Evolutionary conservation across 352 stramenopile species (phyloP).

Genomic region (Phytophthora cactorum): DNA sequence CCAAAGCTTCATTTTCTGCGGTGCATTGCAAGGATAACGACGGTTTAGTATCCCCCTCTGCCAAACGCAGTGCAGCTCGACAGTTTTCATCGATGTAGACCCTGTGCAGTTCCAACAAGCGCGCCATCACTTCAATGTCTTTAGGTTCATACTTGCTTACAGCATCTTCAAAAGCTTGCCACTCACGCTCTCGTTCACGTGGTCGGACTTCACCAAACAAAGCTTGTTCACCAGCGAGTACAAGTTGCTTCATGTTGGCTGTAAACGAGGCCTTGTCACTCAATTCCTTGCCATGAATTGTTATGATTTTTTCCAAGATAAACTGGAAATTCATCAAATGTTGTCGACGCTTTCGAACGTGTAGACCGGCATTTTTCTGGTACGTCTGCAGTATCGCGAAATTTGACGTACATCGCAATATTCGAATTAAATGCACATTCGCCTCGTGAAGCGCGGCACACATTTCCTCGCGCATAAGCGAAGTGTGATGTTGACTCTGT

Average conservation of each 20-base stretch:
- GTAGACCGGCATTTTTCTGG: conserved; percentile 16
- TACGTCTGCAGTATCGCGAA: conserved; percentile 36
- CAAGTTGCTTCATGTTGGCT: conserved; percentile 12
- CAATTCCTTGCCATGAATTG: neutral
- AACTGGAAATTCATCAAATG: conserved; percentile 15
- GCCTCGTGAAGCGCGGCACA: conserved; percentile 11
- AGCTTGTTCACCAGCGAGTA: conserved; percentile 8
- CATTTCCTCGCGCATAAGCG: conserved; percentile 24
- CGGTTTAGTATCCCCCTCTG: neutral
- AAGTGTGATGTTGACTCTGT: conserved; percentile 26
- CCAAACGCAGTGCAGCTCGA: conserved; percentile 4
- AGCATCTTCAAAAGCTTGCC: conserved; percentile 29
- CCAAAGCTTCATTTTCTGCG: conserved; percentile 24
- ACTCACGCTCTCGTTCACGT: conserved; percentile 24
- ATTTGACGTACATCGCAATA: conserved; percentile 23
- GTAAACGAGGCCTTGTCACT: neutral
- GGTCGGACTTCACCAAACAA: conserved; percentile 29
- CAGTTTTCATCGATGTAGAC: conserved; percentile 44
- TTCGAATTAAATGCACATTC: conserved; percentile 11
- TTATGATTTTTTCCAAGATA: conserved; percentile 3
- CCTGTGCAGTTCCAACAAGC: conserved; percentile 41
- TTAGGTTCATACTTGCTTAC: conserved; percentile 19
- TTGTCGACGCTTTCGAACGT: conserved; percentile 22
- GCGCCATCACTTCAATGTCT: conserved; percentile 22
- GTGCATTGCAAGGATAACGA: conserved; percentile 1